These are phyloP conservation scores for Auricularia heimuer DNA, from an alignment of 768 basidiomycete genomes.

Conservation along the genomic window DNA sequence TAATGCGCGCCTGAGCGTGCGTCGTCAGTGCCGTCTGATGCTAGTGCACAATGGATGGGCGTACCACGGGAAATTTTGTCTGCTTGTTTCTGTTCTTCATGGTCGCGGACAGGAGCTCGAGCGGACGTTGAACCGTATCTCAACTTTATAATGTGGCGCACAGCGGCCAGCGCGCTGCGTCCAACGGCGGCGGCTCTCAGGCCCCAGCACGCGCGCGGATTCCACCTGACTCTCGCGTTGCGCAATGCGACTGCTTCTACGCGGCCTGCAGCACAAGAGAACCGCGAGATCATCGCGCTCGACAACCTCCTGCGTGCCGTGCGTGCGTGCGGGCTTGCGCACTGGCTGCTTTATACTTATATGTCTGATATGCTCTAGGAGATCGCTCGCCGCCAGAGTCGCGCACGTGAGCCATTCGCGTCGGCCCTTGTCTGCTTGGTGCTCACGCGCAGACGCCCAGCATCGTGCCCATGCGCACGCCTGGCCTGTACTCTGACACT, in stretches of 20 bases:
- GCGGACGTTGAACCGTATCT: no score
- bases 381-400: conserved; percentile 43
- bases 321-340: conserved; percentile 35
- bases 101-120: background rate
- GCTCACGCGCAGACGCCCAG: conserved; percentile 23
- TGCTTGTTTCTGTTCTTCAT: conserved; percentile 92
- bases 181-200: no score
- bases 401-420: conserved; percentile 30
- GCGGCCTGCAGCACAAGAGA: conserved; percentile 32
- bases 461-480: conserved; percentile 45
- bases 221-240: background rate
- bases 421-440: background rate
- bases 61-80: conserved; percentile 84
- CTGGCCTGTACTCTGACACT: conserved; percentile 49
- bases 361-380: conserved; percentile 24
- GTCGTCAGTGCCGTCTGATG: background rate
- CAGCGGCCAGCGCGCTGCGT: no score
- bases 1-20: conserved; percentile 74
- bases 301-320: conserved; percentile 44
- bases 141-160: no score
- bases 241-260: background rate
- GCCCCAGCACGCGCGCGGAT: background rate
- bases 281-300: conserved; percentile 48
- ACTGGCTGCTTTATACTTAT: background rate
- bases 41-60: conserved; percentile 18